phyloP scores from a whole-genome alignment of 2,329 filamentous ascomycete genomes.

The Neonectria faginata region DNA sequence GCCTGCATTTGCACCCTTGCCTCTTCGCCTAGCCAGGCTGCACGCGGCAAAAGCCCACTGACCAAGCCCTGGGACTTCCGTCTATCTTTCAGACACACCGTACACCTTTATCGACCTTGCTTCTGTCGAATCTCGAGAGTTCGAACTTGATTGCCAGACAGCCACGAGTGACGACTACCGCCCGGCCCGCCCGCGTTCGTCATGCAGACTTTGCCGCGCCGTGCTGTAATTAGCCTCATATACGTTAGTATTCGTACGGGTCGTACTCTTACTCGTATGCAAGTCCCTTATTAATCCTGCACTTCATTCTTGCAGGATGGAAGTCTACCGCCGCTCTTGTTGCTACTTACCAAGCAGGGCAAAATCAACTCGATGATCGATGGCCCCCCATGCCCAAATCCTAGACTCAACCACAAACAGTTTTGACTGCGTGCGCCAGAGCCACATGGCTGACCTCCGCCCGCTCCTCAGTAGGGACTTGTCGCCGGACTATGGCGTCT shows the following conservation, averaged over 20 bases:
- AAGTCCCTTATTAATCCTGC: neutral
- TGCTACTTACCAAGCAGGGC: too few relatives aligned
- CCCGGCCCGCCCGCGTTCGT: conserved; percentile 16
- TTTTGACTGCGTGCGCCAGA: neutral
- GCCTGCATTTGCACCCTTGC: neutral
- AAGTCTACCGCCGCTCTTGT: neutral
- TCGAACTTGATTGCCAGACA: neutral
- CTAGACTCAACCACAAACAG: conserved; percentile 3
- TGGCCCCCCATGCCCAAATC: conserved; percentile 7
- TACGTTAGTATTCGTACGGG: neutral
- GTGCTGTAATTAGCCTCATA: neutral
- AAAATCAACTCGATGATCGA: neutral
- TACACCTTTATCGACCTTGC: neutral
- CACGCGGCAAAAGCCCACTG: neutral
- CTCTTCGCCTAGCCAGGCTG: neutral
- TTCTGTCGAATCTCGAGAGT: conserved; percentile 5
- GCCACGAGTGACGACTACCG: conserved; percentile 1
- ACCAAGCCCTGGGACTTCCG: conserved; percentile 1
- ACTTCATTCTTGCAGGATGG: conserved; percentile 2
- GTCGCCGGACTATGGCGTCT: conserved; percentile 6
- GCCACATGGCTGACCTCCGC: conserved; percentile 16
- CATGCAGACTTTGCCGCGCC: neutral
- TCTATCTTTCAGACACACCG: conserved; percentile 3
- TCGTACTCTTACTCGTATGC: conserved; percentile 31
- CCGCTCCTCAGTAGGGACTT: conserved; percentile 2